phyloP scores from a whole-genome alignment of 352 stramenopile genomes.

The Pythium oligandrum region DNA sequence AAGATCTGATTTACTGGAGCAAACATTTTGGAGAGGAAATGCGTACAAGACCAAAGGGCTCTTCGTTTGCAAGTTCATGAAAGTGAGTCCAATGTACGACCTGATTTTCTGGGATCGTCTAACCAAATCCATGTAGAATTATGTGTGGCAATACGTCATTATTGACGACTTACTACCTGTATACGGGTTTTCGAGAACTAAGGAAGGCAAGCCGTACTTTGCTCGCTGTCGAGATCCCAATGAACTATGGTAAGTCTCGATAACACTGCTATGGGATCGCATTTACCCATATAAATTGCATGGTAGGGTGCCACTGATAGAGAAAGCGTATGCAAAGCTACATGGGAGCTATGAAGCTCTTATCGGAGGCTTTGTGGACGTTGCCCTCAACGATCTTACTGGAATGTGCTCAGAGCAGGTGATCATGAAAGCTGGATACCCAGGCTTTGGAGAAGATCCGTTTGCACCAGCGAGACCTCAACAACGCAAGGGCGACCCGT shows the following conservation, averaged over 20 bases:
- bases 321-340: conserved; percentile 93
- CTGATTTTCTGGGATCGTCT: too few relatives aligned
- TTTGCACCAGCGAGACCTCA: conserved; percentile 35
- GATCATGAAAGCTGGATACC: conserved; percentile 78
- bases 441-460: conserved; percentile 69
- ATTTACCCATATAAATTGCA: background rate
- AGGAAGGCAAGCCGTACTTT: conserved; percentile 79
- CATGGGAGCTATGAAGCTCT: conserved; percentile 86
- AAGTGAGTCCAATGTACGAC: conserved; percentile 31
- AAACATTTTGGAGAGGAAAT: conserved; percentile 76
- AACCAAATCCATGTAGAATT: conserved; percentile 47
- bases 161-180: conserved; percentile 87
- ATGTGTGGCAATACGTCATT: conserved; percentile 89
- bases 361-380: conserved; percentile 89
- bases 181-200: conserved; percentile 79
- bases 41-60: conserved; percentile 73
- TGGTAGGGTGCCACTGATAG: conserved; percentile 76
- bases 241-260: conserved; percentile 72
- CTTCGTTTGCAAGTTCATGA: conserved; percentile 91
- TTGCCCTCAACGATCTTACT: conserved; percentile 87
- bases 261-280: too few relatives aligned
- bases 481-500: conserved; percentile 51
- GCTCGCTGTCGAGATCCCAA: conserved; percentile 79
- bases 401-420: conserved; percentile 87
- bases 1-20: conserved; percentile 65